Evolutionary conservation across 148 eudicot genomes (phyloP), one percentile per base, ranked within the genome.

Genomic region (Fagopyrum esculentum): DNA sequence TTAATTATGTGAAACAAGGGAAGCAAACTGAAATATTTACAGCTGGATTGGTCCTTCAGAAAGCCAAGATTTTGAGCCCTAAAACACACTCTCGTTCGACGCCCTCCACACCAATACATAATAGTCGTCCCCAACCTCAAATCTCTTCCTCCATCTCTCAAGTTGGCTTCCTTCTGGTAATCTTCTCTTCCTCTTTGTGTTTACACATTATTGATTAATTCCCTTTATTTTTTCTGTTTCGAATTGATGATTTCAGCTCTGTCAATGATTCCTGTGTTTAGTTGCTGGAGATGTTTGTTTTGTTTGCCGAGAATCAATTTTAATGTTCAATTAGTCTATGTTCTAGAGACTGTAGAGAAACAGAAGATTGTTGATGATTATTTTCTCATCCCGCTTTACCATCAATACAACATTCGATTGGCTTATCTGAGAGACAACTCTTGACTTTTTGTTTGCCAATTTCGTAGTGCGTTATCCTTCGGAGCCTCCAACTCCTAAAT

Each of bases 51-150:
- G 71, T 8, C 22, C 64, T 66, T 16, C 12, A 35, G 45, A 30
- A 40, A 26, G 11, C 68, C 40, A 35, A 35, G 40, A 29, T 61
- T 61, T 43, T 66, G 71, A 35, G 71, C 71, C 71, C 71, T 66
- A 66, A 66, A 66, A 35, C 47, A 66, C 47, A 66, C 47, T 4
- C 40, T 40, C 71, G 71, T 66, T 66, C 46, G 71, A 66, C 71
- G 71, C 45, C 71, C 35, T 63, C 69, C 46, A 40, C 71, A 40
- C 12, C 71, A 66, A 15, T 40, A 13, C 40, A 35, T 2, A 35
- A 35, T 35, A 35, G 40, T 35, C 40, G 71, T 6, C 47, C 47
- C 17, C 46, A 66, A 66, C 71, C 46, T 66, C 71, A 66, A 66
- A 66, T 66, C 71, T 40, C 71, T 66, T 17, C 17, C 71, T 66